These are phyloP conservation scores for Candida frijolesensis DNA, from an alignment of 1,139 yeast species.

Conservation along the genomic window DNA sequence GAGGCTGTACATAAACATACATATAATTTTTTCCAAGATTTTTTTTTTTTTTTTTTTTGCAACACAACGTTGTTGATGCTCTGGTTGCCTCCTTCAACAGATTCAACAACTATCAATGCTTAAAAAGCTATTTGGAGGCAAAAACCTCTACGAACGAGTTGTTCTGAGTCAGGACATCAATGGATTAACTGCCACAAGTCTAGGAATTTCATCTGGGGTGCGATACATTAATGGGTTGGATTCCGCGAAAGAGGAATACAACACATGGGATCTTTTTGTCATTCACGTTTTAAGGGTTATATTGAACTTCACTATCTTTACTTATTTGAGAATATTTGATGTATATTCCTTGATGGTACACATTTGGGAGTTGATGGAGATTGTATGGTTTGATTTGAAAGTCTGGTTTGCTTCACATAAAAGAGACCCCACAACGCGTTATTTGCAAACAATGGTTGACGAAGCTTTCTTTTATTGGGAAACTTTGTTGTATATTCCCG, in stretches of 20 bases:
- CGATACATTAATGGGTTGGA: constrained; percentile 14
- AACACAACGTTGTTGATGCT: constrained; percentile 3
- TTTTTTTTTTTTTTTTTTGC: constrained; percentile 6
- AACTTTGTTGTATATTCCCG: constrained; percentile 8
- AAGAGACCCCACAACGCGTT: constrained; percentile 4
- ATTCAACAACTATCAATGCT: constrained; percentile 1
- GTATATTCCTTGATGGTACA: constrained; percentile 7
- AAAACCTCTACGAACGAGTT: constrained; percentile 1
- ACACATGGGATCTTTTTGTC: constrained; percentile 22
- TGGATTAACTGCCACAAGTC: constrained; percentile 15
- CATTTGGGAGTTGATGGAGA: constrained; percentile 12
- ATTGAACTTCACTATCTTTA: constrained; percentile 14
- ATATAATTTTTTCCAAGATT: not conserved
- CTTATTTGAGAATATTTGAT: constrained; percentile 11
- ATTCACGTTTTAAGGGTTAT: constrained; percentile 22
- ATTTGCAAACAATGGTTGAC: constrained; percentile 3
- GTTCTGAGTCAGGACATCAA: constrained; percentile 12
- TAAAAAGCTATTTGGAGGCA: constrained; percentile 7
- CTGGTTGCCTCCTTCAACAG: not conserved
- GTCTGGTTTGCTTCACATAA: constrained; percentile 5
- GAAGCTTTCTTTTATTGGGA: constrained; percentile 11
- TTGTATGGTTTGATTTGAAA: constrained; percentile 15
- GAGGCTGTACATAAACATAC: too few relatives aligned
- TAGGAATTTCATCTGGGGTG: constrained; percentile 15
- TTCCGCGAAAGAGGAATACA: constrained; percentile 15